Conservation (phyloP, 148 eudicot species). For the Camellia lanceoleosa region DNA sequence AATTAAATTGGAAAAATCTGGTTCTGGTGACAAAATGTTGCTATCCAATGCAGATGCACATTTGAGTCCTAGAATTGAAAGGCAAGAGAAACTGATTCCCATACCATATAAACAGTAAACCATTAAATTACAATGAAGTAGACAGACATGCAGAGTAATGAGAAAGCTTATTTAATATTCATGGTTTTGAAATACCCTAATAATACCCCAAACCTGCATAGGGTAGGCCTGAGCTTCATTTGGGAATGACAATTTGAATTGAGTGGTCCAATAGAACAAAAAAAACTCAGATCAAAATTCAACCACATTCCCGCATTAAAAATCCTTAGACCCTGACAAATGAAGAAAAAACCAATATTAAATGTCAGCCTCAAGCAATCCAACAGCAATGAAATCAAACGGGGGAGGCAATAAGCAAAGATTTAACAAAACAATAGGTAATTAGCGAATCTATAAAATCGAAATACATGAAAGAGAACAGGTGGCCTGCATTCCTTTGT, state of each 20-base stretch:
- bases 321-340: neutral
- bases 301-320: constrained; percentile 10
- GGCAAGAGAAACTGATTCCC: neutral
- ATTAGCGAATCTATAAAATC: constrained; percentile 1
- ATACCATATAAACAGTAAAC: neutral
- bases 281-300: constrained; percentile 16
- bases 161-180: neutral
- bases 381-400: too few relatives aligned
- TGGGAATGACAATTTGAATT: constrained; percentile 20
- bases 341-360: neutral
- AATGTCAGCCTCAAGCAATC: neutral
- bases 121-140: neutral
- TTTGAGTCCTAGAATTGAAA: neutral
- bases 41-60: neutral
- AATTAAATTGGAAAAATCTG: constrained; percentile 2
- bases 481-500: neutral
- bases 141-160: neutral
- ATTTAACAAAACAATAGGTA: neutral
- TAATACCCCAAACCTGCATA: constrained; percentile 20
- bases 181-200: neutral
- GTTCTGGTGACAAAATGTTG: neutral
- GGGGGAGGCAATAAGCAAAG: too few relatives aligned
- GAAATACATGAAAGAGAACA: neutral
- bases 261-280: neutral
- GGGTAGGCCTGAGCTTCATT: constrained; percentile 27